Evolutionary conservation across 176 grass and related monocot genomes (phyloP).

Genomic region (Oryza rufipogon): DNA sequence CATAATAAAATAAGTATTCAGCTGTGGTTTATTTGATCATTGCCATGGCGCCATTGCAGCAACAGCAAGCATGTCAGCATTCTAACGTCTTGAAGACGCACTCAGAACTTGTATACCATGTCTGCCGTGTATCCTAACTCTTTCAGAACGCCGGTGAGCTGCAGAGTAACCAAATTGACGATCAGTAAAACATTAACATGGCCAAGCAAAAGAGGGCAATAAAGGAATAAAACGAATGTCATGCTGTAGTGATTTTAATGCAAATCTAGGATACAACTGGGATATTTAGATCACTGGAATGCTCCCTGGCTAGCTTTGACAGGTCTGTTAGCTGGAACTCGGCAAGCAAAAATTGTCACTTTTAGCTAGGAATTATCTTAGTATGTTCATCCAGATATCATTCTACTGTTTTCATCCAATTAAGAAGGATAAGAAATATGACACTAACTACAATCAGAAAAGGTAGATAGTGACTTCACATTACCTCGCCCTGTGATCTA

Average conservation of each 20-base stretch:
- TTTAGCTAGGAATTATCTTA: conserved; percentile 1
- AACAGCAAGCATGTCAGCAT: conserved; percentile 35
- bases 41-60: neutral
- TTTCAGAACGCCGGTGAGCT: conserved; percentile 85
- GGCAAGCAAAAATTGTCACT: neutral
- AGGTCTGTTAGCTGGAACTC: neutral
- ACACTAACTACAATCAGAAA: conserved; percentile 1
- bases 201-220: neutral
- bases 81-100: conserved; percentile 2
- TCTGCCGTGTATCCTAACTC: conserved; percentile 76
- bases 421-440: neutral
- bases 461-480: neutral
- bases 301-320: neutral
- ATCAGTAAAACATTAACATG: neutral
- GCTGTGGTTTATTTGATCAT: conserved; percentile 34
- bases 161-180: conserved; percentile 18
- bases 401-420: neutral
- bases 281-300: neutral
- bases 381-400: conserved; percentile 4
- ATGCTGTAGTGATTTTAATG: neutral
- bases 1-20: neutral
- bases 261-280: neutral
- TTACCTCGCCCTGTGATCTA: conserved; percentile 90
- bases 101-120: conserved; percentile 98
- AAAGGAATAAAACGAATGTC: neutral